A percentile compares a stretch with the other conserved stretches of the same genome.
phyloP scores from a whole-genome alignment of 805 yeast genomes.

The Pichia rugopelliculosa region DNA sequence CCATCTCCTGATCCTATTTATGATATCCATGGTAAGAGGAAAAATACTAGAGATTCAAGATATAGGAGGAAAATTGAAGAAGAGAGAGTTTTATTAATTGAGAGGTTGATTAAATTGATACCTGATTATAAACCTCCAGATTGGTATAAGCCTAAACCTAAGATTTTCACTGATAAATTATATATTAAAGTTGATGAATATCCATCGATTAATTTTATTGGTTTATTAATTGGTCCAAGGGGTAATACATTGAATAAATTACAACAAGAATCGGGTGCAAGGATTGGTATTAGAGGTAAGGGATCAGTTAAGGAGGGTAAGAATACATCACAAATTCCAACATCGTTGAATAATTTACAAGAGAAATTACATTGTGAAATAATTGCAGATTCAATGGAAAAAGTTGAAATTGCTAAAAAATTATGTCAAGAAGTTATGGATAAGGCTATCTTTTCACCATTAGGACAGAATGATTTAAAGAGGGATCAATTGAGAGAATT shows the following conservation, averaged over 20 bases:
- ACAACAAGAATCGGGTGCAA: slow-evolving; percentile 83
- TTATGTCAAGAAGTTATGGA: slow-evolving; percentile 70
- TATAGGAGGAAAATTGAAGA: slow-evolving; percentile 55
- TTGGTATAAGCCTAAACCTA: slow-evolving; percentile 54
- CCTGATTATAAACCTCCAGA: slow-evolving; percentile 77
- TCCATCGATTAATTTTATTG: slow-evolving; percentile 91
- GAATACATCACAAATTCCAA: slow-evolving; percentile 39
- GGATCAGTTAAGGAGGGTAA: slow-evolving; percentile 95
- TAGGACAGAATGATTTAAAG: slow-evolving; percentile 87
- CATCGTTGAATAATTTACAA: slow-evolving; percentile 47
- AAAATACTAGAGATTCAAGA: slow-evolving; percentile 73
- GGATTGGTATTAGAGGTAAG: slow-evolving; percentile 84
- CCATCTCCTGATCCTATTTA: slow-evolving; percentile 93
- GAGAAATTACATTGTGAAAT: slow-evolving; percentile 88
- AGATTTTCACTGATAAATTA: slow-evolving; percentile 67
- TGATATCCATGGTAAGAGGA: slow-evolving; percentile 75
- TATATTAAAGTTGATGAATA: slow-evolving; percentile 79
- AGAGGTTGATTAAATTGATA: slow-evolving; percentile 58
- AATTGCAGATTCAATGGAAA: slow-evolving; percentile 73
- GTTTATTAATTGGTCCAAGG: slow-evolving; percentile 88
- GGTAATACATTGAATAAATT: slow-evolving; percentile 80
- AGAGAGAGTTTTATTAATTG: slow-evolving; percentile 77
- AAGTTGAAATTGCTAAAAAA: slow-evolving; percentile 65
- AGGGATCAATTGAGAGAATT: slow-evolving; percentile 85
- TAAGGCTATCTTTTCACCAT: slow-evolving; percentile 82